Evolutionary conservation across 495 filamentous ascomycete species (phyloP), one percentile per base, ranked within the genome.

Genomic region (Pyrenula aspistea): DNA sequence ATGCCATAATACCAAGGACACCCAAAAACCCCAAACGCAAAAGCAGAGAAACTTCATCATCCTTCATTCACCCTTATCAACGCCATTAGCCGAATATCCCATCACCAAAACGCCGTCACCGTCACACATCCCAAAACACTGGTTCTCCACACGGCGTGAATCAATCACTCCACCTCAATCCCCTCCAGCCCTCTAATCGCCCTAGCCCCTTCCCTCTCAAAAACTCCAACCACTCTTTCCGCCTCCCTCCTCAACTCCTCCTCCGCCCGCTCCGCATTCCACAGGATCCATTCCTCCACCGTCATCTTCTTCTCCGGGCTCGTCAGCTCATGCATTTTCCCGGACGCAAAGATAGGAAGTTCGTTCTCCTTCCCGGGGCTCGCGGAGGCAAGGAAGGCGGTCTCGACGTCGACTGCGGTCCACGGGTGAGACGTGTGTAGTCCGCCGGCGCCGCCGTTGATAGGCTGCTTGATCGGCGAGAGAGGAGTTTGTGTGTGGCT

Each of bases 251-350:
- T 86, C 56, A 97, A 67, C 63, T 81, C 83, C 64, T 86, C 81
- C 71, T 96, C 90, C 1, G 85, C 89, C 59, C 82, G 73, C 61
- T 78, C 78, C 2, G 92, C 91, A 64, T 91, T 92, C 71, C 79
- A 81, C 55, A 77, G 72, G 50, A 98, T 84, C 93, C 93, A 98
- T 68, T 95, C 84, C 66, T 94, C 88, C 1, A 97, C 89, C 0
- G 83, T 89, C 89, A 98, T 91, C 47, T 79, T 79, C 74, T 86
- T 89, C 73, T 96, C 92, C 0, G 83, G 83, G 59, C 76, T 86
- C 1, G 81, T 84, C 59, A 98, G 67, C n/a, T 77, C 77, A 4
- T 42, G 8, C 23, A 72, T 75, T 58, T 77, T 79, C 54, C 78
- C 67, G 0, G 68, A 59, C 2, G 71, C 73, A 11, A 59, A 57